A percentile compares a stretch with the other conserved stretches of the same genome.
Evolutionary conservation across 73 alveolate genomes (phyloP).

Genomic region (Effrenium voratum): DNA sequence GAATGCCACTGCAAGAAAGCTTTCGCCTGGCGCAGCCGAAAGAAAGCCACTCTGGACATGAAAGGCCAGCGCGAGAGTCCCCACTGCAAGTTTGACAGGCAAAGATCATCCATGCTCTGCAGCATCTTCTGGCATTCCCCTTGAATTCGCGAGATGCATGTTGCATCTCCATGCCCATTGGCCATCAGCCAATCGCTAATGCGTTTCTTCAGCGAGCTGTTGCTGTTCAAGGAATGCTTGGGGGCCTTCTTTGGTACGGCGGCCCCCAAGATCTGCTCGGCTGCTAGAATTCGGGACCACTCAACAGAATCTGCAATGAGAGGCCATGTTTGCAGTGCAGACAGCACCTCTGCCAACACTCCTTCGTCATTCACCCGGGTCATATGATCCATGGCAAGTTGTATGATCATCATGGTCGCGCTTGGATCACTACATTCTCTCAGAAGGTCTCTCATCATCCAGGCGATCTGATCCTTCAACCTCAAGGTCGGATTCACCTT

Average conservation of each 20-base stretch:
- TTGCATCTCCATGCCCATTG: neutral
- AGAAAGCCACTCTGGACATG: neutral
- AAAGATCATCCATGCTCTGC: neutral
- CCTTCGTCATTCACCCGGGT: neutral
- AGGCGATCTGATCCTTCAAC: neutral
- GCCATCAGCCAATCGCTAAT: neutral
- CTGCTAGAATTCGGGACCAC: neutral
- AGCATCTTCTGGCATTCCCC: neutral
- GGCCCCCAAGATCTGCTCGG: neutral
- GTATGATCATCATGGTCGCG: neutral
- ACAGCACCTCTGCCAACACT: neutral
- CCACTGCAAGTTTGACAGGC: conserved; percentile 6
- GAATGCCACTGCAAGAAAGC: neutral
- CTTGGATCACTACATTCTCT: neutral
- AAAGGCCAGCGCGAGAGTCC: neutral
- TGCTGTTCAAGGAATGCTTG: too few relatives aligned
- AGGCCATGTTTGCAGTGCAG: neutral
- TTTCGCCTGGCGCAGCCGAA: neutral
- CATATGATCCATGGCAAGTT: neutral
- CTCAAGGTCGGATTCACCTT: neutral
- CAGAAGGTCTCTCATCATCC: neutral
- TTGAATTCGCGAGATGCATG: neutral
- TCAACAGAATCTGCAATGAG: neutral
- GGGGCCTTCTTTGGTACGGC: neutral
- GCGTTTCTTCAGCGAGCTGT: neutral